These are phyloP conservation scores for Peronospora farinosa DNA, from an alignment of 352 stramenopile genomes.

Conservation along the genomic window DNA sequence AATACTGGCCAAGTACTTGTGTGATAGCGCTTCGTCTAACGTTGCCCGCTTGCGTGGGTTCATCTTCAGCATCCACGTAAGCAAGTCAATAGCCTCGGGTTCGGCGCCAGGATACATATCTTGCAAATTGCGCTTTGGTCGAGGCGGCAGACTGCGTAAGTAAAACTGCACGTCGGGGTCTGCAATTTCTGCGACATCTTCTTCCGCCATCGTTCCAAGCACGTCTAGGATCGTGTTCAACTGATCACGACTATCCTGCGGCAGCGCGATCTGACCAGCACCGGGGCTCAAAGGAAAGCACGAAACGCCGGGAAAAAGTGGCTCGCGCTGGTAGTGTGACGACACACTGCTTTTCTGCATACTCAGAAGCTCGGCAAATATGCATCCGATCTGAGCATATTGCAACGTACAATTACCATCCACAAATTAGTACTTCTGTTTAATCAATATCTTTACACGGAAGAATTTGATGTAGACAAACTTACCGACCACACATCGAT, in stretches of 20 bases:
- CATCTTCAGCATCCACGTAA: conserved; percentile 84
- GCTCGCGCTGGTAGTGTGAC: conserved; percentile 90
- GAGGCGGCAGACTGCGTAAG: conserved; percentile 61
- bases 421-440: conserved; percentile 9
- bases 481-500: conserved; percentile 87
- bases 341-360: conserved; percentile 95
- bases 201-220: conserved; percentile 79
- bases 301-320: conserved; percentile 91
- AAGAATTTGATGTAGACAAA: conserved; percentile 10
- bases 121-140: conserved; percentile 63
- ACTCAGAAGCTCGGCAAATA: conserved; percentile 92
- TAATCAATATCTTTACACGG: neutral
- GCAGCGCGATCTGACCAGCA: conserved; percentile 62
- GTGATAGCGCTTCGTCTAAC: conserved; percentile 70
- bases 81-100: conserved; percentile 70
- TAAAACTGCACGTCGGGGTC: conserved; percentile 82
- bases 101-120: conserved; percentile 83
- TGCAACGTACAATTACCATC: neutral
- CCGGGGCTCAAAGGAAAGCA: conserved; percentile 83
- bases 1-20: conserved; percentile 84
- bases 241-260: conserved; percentile 80
- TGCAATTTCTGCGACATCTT: conserved; percentile 81
- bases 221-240: conserved; percentile 86
- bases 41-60: conserved; percentile 77
- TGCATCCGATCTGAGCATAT: conserved; percentile 84